Percentiles rank a stretch among this genome's conserved stretches.
Evolutionary conservation across 768 basidiomycete species (phyloP).

Genomic region (Fistulinella prunicolor): DNA sequence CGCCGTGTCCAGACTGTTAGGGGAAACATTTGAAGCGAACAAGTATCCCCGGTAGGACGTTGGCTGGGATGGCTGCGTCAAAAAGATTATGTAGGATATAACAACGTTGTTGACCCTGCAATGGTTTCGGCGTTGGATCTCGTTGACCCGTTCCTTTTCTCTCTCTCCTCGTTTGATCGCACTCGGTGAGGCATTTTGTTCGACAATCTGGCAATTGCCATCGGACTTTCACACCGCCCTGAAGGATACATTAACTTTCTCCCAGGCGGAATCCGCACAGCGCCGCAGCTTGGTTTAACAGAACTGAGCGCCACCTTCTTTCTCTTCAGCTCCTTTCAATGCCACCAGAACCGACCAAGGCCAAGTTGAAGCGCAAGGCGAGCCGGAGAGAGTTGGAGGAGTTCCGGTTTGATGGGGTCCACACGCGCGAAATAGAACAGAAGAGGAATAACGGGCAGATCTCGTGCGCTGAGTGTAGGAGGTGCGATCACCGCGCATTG

Average conservation of each 20-base stretch:
- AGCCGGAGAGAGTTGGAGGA: slow-evolving; percentile 52
- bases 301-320: slow-evolving; percentile 3
- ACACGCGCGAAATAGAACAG: slow-evolving; percentile 66
- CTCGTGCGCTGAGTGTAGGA: slow-evolving; percentile 79
- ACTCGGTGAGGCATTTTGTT: slow-evolving; percentile 4
- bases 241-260: slow-evolving; percentile 19
- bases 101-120: slow-evolving; percentile 14
- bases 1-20: too few species aligned
- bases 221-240: slow-evolving; percentile 30
- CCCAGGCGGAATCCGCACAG: slow-evolving; percentile 14
- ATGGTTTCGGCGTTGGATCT: neutral
- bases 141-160: neutral
- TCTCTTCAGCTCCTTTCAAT: slow-evolving; percentile 31
- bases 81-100: neutral
- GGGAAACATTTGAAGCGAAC: too few species aligned
- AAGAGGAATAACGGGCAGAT: slow-evolving; percentile 75
- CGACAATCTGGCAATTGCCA: slow-evolving; percentile 13
- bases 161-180: neutral
- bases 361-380: slow-evolving; percentile 47
- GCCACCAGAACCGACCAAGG: slow-evolving; percentile 55
- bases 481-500: slow-evolving; percentile 56
- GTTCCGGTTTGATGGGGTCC: slow-evolving; percentile 47
- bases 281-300: slow-evolving; percentile 12
- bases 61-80: neutral
- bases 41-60: neutral